Evolutionary conservation across 2,329 filamentous ascomycete species (phyloP).

Genomic region (Penicillium sp.): DNA sequence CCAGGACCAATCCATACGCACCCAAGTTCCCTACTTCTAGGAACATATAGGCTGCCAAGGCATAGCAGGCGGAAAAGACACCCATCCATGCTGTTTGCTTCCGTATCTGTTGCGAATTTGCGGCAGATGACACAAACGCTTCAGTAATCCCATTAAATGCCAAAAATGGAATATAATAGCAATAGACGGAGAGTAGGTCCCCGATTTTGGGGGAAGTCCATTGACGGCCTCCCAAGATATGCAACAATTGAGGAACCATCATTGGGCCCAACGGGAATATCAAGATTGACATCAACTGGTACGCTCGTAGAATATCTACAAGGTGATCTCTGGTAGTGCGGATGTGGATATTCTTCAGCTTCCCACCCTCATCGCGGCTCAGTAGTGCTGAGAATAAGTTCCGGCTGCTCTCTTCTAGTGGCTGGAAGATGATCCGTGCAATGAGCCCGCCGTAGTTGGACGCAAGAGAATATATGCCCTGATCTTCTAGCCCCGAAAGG

Average conservation of each 20-base stretch:
- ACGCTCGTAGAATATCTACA: constrained; percentile 62
- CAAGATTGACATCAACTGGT: constrained; percentile 69
- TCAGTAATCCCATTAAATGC: constrained; percentile 90
- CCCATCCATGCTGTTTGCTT: constrained; percentile 81
- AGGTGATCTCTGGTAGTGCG: constrained; percentile 34
- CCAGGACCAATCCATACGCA: constrained; percentile 75
- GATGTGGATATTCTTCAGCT: constrained; percentile 18
- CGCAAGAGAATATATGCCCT: constrained; percentile 88
- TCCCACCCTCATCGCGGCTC: constrained; percentile 34
- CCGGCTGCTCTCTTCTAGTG: constrained; percentile 88
- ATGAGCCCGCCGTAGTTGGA: constrained; percentile 91
- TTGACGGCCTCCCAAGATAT: constrained; percentile 69
- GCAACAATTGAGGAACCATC: constrained; percentile 69
- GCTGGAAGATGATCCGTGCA: constrained; percentile 87
- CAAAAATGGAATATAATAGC: constrained; percentile 88
- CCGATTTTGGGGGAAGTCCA: constrained; percentile 76
- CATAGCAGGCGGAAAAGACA: constrained; percentile 74
- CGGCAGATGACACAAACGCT: constrained; percentile 87
- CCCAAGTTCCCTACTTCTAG: constrained; percentile 68
- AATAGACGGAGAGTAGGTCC: constrained; percentile 73
- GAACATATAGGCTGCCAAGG: constrained; percentile 69
- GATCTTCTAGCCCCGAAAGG: constrained; percentile 72
- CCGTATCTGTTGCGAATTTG: constrained; percentile 70
- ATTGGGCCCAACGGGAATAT: constrained; percentile 70
- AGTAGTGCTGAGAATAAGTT: constrained; percentile 85